Evolutionary conservation across 345 rosid species (phyloP), one percentile per base, ranked within the genome.

Genomic region (Pistacia integerrima): DNA sequence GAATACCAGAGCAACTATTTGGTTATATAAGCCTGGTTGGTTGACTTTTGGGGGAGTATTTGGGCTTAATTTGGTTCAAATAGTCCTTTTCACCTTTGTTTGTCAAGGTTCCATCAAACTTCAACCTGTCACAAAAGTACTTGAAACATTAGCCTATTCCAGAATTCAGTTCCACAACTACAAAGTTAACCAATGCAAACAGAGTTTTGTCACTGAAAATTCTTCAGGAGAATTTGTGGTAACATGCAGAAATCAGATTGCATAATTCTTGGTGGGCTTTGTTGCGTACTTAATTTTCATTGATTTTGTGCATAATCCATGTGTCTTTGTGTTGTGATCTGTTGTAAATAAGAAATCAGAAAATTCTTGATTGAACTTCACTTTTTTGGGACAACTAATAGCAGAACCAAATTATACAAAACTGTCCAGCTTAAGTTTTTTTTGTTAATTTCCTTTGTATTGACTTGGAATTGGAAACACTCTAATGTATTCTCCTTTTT

Each of bases 31-130:
- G 36, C 12, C 66, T 72, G 65, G 67, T 72, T 59, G 66, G 25
- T 49, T 67, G 30, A 67, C 2, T 67, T 38, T 64, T 44, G 46
- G 44, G 49, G 6, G 38, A 30, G 67, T 59, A 25, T 11, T 20
- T 28, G 48, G 60, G 69, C 61, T 74, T 48, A n/a, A 48, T 51
- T 65, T 63, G 46, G 60, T 28, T 51, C 60, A 46, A 74, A 11
- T 62, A 74, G 11, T 5, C 25, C 54, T 20, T 13, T 49, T 67
- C 56, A 12, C 46, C 54, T 65, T 65, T 11, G 28, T 44, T 67
- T 67, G 33, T 46, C 16, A 20, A 12, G 25, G 35, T 36, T 10
- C 33, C n/a, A n/a, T 2, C 54, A 57, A 55, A 35, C 28, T 36
- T 55, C 14, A 41, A 54, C 17, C 36, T 17, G 36, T 28, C 6